phyloP scores from a whole-genome alignment of 192 early-diverging fungal genomes.

The Coemansia sp. region DNA sequence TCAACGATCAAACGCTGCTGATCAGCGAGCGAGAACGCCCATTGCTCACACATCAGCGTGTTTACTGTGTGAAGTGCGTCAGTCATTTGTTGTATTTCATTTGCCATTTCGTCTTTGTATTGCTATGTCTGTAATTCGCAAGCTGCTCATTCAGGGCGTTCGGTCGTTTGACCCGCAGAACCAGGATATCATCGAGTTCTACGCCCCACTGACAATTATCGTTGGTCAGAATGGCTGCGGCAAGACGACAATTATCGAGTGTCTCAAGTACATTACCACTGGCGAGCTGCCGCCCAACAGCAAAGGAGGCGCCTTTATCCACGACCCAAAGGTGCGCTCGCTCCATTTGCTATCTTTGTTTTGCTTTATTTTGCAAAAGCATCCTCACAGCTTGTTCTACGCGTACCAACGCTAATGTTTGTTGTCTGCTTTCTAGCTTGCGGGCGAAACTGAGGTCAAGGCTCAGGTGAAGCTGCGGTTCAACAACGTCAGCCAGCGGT shows the following conservation, averaged over 20 bases:
- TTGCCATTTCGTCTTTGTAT: not conserved
- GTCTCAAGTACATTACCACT: slow-evolving; percentile 93
- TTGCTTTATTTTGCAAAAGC: not conserved
- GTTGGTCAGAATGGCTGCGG: slow-evolving; percentile 96
- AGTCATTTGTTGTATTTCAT: not conserved
- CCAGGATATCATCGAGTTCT: slow-evolving; percentile 78
- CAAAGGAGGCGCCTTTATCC: slow-evolving; percentile 88
- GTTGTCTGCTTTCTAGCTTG: slow-evolving; percentile 58
- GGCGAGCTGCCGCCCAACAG: slow-evolving; percentile 89
- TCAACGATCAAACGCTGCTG: not conserved
- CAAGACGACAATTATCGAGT: slow-evolving; percentile 98
- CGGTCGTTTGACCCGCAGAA: slow-evolving; percentile 88
- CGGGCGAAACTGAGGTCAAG: slow-evolving; percentile 78
- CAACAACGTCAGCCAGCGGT: slow-evolving; percentile 70
- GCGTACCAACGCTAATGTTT: not conserved
- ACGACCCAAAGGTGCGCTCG: slow-evolving; percentile 80
- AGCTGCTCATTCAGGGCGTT: slow-evolving; percentile 81
- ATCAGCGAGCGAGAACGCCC: not conserved
- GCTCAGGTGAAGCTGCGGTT: slow-evolving; percentile 93
- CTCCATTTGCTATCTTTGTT: not conserved
- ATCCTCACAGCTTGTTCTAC: no score
- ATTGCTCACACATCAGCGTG: no score
- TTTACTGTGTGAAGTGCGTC: no score
- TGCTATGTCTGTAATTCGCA: slow-evolving; percentile 67
- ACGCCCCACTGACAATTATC: slow-evolving; percentile 91